These are phyloP conservation scores for Viridothelium virens DNA, from an alignment of 495 filamentous ascomycete genomes.

Conservation along the genomic window DNA sequence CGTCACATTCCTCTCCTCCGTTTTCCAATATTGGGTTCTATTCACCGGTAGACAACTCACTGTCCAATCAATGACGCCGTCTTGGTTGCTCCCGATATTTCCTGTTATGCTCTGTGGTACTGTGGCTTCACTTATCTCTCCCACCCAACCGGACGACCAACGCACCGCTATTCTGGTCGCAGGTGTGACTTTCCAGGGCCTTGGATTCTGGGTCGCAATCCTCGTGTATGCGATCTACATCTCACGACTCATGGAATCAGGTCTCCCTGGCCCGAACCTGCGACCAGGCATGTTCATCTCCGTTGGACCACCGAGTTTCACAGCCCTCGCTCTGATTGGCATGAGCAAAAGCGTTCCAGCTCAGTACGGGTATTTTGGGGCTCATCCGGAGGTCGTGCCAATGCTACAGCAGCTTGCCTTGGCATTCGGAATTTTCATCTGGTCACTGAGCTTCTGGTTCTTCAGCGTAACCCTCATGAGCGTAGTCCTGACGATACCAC, in stretches of 20 bases:
- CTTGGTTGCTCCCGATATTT: conserved; percentile 49
- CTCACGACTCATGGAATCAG: conserved; percentile 28
- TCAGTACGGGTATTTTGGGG: conserved; percentile 24
- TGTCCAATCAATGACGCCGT: conserved; percentile 40
- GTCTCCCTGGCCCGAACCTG: conserved; percentile 24
- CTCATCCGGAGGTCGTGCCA: conserved; percentile 26
- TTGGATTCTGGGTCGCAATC: conserved; percentile 43
- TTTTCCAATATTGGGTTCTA: conserved; percentile 45
- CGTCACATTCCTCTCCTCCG: conserved; percentile 37
- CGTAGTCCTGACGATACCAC: conserved; percentile 43
- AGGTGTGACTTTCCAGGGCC: conserved; percentile 45
- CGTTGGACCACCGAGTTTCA: conserved; percentile 48
- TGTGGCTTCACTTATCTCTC: conserved; percentile 37
- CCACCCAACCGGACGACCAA: conserved; percentile 36
- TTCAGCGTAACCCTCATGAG: conserved; percentile 53
- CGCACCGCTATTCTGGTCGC: conserved; percentile 43
- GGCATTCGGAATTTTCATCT: conserved; percentile 53
- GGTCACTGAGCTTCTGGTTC: conserved; percentile 66
- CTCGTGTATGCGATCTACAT: conserved; percentile 42
- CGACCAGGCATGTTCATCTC: conserved; percentile 33
- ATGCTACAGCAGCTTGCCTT: conserved; percentile 46
- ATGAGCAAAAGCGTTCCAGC: conserved; percentile 47
- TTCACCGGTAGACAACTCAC: conserved; percentile 41
- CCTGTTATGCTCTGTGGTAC: conserved; percentile 47
- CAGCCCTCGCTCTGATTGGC: conserved; percentile 58